phyloP scores from a whole-genome alignment of 1,139 yeast genomes.

The Candida sp. region DNA sequence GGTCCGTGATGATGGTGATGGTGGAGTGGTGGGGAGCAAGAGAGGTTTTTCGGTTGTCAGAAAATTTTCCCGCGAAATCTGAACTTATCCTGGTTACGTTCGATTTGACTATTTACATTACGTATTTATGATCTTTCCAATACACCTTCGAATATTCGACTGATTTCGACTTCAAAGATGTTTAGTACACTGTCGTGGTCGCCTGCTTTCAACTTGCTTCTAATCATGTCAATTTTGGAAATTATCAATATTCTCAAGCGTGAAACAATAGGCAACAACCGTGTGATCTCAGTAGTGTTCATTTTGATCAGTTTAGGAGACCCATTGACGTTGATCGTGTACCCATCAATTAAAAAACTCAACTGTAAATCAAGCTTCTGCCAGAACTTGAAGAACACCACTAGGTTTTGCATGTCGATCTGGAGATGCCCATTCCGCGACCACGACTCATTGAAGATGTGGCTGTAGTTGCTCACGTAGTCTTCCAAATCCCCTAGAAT shows the following conservation, averaged over 20 bases:
- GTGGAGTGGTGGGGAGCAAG: background rate
- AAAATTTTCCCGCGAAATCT: background rate
- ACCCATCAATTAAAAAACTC: slow-evolving; percentile 47
- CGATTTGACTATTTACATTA: background rate
- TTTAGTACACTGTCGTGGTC: slow-evolving; percentile 22
- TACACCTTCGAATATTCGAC: slow-evolving; percentile 44
- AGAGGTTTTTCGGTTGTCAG: background rate
- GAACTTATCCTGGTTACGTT: background rate
- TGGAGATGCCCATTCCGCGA: background rate
- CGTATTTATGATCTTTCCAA: slow-evolving; percentile 28
- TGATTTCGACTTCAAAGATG: slow-evolving; percentile 37
- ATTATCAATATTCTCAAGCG: slow-evolving; percentile 46
- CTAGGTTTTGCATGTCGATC: slow-evolving; percentile 20
- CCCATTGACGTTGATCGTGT: slow-evolving; percentile 9
- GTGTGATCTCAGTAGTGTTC: slow-evolving; percentile 48
- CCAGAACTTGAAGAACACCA: slow-evolving; percentile 39
- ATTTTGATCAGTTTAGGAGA: slow-evolving; percentile 20
- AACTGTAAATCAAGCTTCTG: slow-evolving; percentile 47
- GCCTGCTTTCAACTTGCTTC: slow-evolving; percentile 12
- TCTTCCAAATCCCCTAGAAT: slow-evolving; percentile 73
- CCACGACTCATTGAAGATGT: slow-evolving; percentile 10
- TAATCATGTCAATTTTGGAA: slow-evolving; percentile 19
- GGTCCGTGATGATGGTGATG: background rate
- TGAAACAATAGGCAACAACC: slow-evolving; percentile 50
- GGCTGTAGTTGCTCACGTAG: slow-evolving; percentile 50